Conservation (phyloP, 2,329 filamentous ascomycete genomes). For the Paecilomyces fulvus region DNA sequence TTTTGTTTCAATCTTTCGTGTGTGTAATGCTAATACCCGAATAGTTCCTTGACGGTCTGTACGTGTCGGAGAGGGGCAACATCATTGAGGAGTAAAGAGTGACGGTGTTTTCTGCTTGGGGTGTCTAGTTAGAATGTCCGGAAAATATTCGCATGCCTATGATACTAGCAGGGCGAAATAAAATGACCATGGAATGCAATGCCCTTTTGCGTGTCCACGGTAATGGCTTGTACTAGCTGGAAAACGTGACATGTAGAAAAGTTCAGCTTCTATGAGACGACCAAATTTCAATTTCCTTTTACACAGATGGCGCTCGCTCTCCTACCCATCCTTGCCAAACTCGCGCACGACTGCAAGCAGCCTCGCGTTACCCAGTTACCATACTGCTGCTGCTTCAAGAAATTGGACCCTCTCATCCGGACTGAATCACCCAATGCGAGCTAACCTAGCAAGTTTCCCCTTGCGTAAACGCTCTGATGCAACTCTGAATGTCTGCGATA, state of each 20-base stretch:
- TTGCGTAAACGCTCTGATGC: not conserved
- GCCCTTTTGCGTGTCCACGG: conserved; percentile 15
- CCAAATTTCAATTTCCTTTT: conserved; percentile 9
- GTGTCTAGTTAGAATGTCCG: conserved; percentile 27
- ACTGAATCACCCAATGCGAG: not conserved
- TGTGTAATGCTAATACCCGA: not conserved
- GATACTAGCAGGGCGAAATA: conserved; percentile 33
- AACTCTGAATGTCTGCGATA: not conserved
- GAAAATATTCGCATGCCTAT: conserved; percentile 31
- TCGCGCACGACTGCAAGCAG: not conserved
- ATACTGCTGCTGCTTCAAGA: not conserved
- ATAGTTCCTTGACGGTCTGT: conserved; percentile 99
- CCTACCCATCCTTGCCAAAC: not conserved
- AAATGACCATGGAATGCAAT: conserved; percentile 23
- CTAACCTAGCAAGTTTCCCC: not conserved
- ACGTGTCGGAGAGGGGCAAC: conserved; percentile 98
- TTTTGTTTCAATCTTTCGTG: not conserved
- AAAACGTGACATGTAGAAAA: conserved; percentile 21
- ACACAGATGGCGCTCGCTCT: not conserved
- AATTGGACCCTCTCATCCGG: not conserved
- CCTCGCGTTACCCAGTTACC: not conserved
- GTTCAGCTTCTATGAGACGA: conserved; percentile 11
- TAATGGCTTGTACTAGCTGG: conserved; percentile 19
- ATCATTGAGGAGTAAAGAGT: conserved; percentile 55
- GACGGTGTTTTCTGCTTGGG: conserved; percentile 19